Evolutionary conservation across 2,329 filamentous ascomycete species (phyloP), one percentile per base, ranked within the genome.

Genomic region (Hymenoscyphus infarciens): DNA sequence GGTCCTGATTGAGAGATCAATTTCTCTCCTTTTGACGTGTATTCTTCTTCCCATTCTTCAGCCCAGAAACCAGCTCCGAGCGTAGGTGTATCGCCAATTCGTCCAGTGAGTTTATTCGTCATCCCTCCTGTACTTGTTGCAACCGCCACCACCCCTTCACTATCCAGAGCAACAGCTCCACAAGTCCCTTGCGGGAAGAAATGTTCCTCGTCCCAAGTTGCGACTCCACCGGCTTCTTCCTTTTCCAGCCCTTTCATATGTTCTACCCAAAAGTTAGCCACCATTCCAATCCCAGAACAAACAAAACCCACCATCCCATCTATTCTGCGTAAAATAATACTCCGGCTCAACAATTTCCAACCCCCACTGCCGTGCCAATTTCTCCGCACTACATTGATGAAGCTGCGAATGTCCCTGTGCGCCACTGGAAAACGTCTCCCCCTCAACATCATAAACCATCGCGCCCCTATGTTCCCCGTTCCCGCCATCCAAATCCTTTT

Each of bases 61-160:
- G 92, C 91, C 91, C 92, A 97, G 75, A 92, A 97, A 0, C 92
- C 92, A 0, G 92, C 89, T 0, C 92, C 92, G 0, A 92, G 78
- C 0, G 88, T 89, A 0, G 92, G 92, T 11, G 92, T 97, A 73
- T 97, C 92, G 0, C 92, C 92, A 66, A 96, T 88, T 22, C 92
- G 81, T 0, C 92, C 92, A 0, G 90, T 90, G 61, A 94, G 77
- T 78, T 97, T 97, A 74, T 97, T 97, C 25, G 92, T 97, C 75
- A 96, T 74, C 0, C 92, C 92, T 5, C 92, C 92, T 0, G 85
- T 87, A 70, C 82, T 86, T 2, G 85, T 87, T 0, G 84, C 85
- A n/a, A 74, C 80, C 68, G 90, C 92, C 2, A 96, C 75, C 3
- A 89, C 85, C 0, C 92, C 92, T 49, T 87, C 83, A n/a, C 78